Percentiles rank a stretch among this genome's conserved stretches.
Conservation (phyloP, 148 eudicot species). For the Rhododendron ovatum region DNA sequence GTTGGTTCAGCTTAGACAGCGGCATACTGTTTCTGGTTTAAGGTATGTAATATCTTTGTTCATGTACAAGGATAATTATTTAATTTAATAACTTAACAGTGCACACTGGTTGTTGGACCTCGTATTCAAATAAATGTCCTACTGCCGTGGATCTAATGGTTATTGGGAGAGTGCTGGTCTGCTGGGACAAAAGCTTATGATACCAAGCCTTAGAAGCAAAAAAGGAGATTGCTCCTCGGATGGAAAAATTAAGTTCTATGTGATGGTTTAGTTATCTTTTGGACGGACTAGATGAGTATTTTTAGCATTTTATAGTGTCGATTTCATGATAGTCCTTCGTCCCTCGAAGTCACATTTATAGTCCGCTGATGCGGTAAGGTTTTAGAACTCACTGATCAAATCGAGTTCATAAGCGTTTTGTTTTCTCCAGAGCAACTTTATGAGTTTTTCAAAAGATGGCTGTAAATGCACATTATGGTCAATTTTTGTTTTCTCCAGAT, state of each 20-base stretch:
- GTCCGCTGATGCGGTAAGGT: not conserved
- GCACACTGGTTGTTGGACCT: not conserved
- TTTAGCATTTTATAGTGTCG: not conserved
- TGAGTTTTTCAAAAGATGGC: not conserved
- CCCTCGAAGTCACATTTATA: not conserved
- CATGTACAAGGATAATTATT: not conserved
- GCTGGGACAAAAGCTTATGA: not conserved
- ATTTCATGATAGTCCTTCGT: not conserved
- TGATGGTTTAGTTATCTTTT: slow-evolving; percentile 1
- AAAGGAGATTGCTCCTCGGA: not conserved
- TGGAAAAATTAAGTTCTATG: not conserved
- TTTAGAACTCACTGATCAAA: not conserved
- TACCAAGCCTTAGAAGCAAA: not conserved
- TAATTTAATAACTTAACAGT: not conserved
- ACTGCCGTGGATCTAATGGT: not conserved
- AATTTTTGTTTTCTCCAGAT: slow-evolving; percentile 45
- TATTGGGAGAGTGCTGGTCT: not conserved
- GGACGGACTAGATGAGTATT: not conserved
- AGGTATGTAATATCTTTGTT: slow-evolving; percentile 44
- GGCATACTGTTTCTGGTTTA: slow-evolving; percentile 87
- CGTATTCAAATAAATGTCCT: not conserved
- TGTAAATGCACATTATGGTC: not conserved
- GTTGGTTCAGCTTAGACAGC: slow-evolving; percentile 83
- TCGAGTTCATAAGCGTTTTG: not conserved
- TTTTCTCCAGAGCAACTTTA: not conserved